phyloP scores from a whole-genome alignment of 148 eudicot species.

The Rhododendron henanense region DNA sequence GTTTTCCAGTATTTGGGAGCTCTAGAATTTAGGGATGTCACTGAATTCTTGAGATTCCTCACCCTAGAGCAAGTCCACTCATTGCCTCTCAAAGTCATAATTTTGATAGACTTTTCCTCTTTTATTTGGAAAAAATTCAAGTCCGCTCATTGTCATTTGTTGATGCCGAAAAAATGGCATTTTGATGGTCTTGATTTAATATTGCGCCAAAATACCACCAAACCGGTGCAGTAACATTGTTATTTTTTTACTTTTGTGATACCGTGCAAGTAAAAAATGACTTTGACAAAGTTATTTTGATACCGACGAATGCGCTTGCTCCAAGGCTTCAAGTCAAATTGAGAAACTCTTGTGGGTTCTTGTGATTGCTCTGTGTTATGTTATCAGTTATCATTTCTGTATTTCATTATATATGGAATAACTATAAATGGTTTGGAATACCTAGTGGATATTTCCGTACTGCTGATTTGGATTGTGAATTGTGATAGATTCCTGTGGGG shows the following conservation, averaged over 20 bases:
- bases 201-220: background rate
- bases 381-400: background rate
- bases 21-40: background rate
- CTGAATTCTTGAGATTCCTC: background rate
- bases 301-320: background rate
- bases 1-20: background rate
- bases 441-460: background rate
- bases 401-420: background rate
- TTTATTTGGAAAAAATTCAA: background rate
- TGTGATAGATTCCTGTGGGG: background rate
- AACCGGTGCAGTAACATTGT: background rate
- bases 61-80: background rate
- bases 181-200: background rate
- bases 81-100: background rate
- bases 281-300: background rate
- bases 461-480: background rate
- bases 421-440: no score
- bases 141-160: background rate
- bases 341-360: background rate
- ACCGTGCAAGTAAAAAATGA: background rate
- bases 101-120: background rate
- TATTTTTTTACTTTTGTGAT: no score
- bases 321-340: background rate
- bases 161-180: background rate
- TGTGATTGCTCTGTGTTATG: background rate